These are phyloP conservation scores for Seiridium cupressi DNA, from an alignment of 2,329 filamentous ascomycete genomes.

Conservation along the genomic window DNA sequence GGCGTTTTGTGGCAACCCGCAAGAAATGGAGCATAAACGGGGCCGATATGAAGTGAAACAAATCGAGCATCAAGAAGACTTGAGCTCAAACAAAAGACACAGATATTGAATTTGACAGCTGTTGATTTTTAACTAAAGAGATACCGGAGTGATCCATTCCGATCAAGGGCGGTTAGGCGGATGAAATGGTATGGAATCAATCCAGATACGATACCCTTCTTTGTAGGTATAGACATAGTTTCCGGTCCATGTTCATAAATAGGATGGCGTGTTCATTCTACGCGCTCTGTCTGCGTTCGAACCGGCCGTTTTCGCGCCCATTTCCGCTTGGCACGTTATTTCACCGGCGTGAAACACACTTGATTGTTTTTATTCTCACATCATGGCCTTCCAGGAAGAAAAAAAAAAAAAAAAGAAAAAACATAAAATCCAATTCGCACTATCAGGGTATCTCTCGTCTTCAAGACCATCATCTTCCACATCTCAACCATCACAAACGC, in stretches of 20 bases:
- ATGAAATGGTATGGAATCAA: constrained; percentile 11
- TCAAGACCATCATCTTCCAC: background rate
- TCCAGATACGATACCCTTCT: constrained; percentile 25
- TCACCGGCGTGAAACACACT: too few species aligned
- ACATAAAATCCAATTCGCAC: background rate
- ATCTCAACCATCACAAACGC: too few species aligned
- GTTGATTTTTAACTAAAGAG: background rate
- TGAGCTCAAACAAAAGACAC: background rate
- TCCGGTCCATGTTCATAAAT: constrained; percentile 7
- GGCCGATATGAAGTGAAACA: background rate
- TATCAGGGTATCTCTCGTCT: background rate
- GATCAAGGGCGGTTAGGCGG: constrained; percentile 6
- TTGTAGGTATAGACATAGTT: constrained; percentile 24
- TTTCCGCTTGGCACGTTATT: too few species aligned
- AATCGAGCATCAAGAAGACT: background rate
- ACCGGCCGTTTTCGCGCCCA: too few species aligned
- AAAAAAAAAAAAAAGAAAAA: too few species aligned
- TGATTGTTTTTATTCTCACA: too few species aligned
- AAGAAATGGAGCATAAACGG: too few species aligned
- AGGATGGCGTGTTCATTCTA: background rate
- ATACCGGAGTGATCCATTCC: constrained; percentile 6
- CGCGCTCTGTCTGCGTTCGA: too few species aligned
- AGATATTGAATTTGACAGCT: background rate
- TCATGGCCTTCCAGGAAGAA: too few species aligned
- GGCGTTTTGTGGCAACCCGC: background rate